Evolutionary conservation across 208 protist species (phyloP).

Genomic region (Leishmania braziliensis): DNA sequence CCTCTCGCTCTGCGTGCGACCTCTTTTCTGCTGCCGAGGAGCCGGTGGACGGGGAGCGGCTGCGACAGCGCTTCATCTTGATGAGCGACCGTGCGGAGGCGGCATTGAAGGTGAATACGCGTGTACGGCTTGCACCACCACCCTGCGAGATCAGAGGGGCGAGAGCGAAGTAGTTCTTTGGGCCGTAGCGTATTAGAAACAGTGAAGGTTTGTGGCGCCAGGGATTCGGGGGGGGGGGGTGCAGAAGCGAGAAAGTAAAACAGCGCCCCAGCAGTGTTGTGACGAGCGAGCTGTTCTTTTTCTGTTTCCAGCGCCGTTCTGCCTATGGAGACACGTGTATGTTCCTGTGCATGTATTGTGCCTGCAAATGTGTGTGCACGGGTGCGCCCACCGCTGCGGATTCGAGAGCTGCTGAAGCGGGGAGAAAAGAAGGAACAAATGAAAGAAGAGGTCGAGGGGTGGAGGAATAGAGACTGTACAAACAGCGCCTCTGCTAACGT

Average conservation of each 20-base stretch:
- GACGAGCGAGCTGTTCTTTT: not conserved
- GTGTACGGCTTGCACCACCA: slow-evolving; percentile 2
- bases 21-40: slow-evolving; percentile 14
- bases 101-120: not conserved
- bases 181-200: not conserved
- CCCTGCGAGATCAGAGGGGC: slow-evolving; percentile 21
- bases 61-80: slow-evolving; percentile 30
- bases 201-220: not conserved
- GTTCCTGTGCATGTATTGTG: not conserved
- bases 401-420: not conserved
- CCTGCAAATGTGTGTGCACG: not conserved
- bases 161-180: slow-evolving; percentile 19
- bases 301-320: not conserved
- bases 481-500: not conserved
- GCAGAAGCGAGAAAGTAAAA: not conserved
- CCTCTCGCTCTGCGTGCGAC: slow-evolving; percentile 8
- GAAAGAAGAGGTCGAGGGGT: not conserved
- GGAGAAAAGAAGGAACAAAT: not conserved
- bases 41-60: slow-evolving; percentile 12
- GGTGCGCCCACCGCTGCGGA: not conserved
- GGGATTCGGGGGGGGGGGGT: not conserved
- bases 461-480: not conserved
- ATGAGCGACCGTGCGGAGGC: not conserved
- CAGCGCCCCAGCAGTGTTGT: not conserved
- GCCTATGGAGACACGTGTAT: not conserved